Evolutionary conservation across 208 protist species (phyloP).

Genomic region (Entamoeba nuttalli): DNA sequence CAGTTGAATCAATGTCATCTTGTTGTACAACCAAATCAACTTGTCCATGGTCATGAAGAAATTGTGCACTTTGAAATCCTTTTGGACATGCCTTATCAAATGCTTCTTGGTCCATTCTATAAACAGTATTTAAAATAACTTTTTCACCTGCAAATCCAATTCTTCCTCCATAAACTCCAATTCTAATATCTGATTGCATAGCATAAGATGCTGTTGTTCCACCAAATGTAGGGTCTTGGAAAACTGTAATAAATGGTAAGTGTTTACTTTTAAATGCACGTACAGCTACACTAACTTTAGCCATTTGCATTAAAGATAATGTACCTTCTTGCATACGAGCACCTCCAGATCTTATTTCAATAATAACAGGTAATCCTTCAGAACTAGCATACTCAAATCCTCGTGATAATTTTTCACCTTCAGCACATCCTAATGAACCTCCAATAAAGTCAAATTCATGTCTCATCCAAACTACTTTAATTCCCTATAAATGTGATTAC

Average conservation of each 20-base stretch:
- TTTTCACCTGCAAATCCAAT: constrained; percentile 35
- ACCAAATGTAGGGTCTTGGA: constrained; percentile 40
- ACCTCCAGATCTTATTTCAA: constrained; percentile 30
- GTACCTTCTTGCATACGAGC: constrained; percentile 45
- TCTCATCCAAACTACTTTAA: neutral
- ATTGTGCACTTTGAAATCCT: constrained; percentile 36
- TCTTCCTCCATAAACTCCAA: constrained; percentile 27
- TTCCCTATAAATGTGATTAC: neutral
- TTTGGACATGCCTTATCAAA: constrained; percentile 36
- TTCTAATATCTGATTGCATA: constrained; percentile 39
- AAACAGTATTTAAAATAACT: constrained; percentile 42
- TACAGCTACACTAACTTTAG: constrained; percentile 39
- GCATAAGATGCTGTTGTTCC: constrained; percentile 36
- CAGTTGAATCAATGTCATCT: neutral
- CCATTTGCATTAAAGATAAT: constrained; percentile 40
- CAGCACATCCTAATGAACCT: constrained; percentile 33
- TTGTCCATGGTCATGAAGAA: constrained; percentile 36
- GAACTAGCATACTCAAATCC: constrained; percentile 33
- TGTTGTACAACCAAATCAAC: constrained; percentile 27
- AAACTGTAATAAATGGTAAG: constrained; percentile 32
- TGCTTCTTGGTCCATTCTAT: constrained; percentile 26
- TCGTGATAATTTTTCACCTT: constrained; percentile 32
- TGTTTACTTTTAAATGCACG: neutral
- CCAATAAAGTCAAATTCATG: neutral
- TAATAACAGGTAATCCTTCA: constrained; percentile 27